phyloP scores from a whole-genome alignment of 192 early-diverging fungal genomes.

The Coemansia sp. region DNA sequence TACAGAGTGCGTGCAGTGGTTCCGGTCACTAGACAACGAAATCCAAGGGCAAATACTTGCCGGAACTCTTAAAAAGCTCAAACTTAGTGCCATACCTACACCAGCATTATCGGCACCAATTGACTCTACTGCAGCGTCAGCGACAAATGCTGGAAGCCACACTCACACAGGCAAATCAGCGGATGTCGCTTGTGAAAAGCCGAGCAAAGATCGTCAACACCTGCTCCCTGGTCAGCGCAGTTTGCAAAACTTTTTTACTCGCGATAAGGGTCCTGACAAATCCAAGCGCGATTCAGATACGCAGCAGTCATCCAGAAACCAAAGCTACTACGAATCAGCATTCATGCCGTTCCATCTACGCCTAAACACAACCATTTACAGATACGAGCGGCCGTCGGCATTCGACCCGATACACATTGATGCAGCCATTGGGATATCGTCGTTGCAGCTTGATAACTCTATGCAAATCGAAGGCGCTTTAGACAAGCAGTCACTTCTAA shows the following conservation, averaged over 20 bases:
- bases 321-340: constrained; percentile 28
- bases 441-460: no score
- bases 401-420: constrained; percentile 45
- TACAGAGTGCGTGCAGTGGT: constrained; percentile 29
- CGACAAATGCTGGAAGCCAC: background rate
- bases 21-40: constrained; percentile 12
- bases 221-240: constrained; percentile 32
- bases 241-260: constrained; percentile 43
- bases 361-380: constrained; percentile 26
- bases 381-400: constrained; percentile 16
- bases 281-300: background rate
- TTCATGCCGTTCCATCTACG: constrained; percentile 47
- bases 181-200: background rate
- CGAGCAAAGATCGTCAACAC: background rate
- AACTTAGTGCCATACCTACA: background rate
- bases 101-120: background rate
- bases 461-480: background rate
- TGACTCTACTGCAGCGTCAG: background rate
- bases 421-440: constrained; percentile 7
- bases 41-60: constrained; percentile 23
- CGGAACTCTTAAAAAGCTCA: constrained; percentile 29
- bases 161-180: background rate
- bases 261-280: constrained; percentile 11
- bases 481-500: constrained; percentile 4
- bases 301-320: background rate